These are phyloP conservation scores for Lithospermum erythrorhizon DNA, from an alignment of 257 asterid genomes.

Conservation along the genomic window DNA sequence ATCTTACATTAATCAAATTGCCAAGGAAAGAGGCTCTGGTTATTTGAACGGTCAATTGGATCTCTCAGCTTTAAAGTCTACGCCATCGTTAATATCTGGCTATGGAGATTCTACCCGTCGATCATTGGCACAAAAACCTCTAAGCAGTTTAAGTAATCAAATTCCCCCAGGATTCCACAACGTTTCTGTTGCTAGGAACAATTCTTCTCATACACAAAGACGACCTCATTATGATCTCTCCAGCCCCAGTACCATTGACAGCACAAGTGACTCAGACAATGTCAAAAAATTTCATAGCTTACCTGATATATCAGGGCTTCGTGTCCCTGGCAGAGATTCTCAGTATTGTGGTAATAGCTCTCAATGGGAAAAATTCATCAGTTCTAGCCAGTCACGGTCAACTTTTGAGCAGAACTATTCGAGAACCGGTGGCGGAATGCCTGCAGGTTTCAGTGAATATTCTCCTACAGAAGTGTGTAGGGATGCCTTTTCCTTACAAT, in stretches of 20 bases:
- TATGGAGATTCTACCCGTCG: conserved; percentile 35
- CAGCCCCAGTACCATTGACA: conserved; percentile 42
- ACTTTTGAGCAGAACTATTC: conserved; percentile 29
- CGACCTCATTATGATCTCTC: conserved; percentile 32
- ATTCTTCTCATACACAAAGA: conserved; percentile 44
- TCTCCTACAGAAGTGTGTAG: conserved; percentile 53
- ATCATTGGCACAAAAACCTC: conserved; percentile 44
- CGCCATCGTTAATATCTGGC: conserved; percentile 28
- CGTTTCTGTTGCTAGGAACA: conserved; percentile 60
- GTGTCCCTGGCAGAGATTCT: conserved; percentile 43
- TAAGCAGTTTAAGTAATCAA: conserved; percentile 36
- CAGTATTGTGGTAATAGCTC: conserved; percentile 25
- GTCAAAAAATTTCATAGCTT: conserved; percentile 72
- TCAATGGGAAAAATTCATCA: conserved; percentile 31
- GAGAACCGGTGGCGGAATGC: conserved; percentile 27
- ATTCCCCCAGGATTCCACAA: conserved; percentile 92
- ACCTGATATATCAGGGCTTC: conserved; percentile 85
- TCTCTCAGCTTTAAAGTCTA: conserved; percentile 18
- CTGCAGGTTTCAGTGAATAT: conserved; percentile 34
- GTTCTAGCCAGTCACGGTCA: conserved; percentile 37
- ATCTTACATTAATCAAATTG: conserved; percentile 29
- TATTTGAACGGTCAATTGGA: conserved; percentile 24
- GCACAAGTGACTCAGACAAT: conserved; percentile 23
- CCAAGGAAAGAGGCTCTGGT: conserved; percentile 29
- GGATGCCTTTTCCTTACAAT: conserved; percentile 48